phyloP scores from a whole-genome alignment of 2,329 filamentous ascomycete species.

The Akanthomyces uredinophilus region DNA sequence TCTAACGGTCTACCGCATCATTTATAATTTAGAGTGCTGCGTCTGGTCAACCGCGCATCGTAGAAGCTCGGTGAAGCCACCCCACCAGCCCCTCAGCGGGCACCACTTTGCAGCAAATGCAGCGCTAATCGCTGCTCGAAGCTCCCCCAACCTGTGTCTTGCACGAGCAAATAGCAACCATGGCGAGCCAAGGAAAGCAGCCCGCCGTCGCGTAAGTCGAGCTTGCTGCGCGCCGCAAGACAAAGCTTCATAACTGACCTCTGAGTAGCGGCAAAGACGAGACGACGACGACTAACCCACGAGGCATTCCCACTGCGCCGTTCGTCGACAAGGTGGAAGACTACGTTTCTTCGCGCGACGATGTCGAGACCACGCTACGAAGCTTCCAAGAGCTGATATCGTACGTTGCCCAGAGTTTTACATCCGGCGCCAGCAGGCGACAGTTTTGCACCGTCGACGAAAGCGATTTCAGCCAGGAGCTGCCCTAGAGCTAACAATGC shows the following conservation, averaged over 20 bases:
- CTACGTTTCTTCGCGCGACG: conserved; percentile 71
- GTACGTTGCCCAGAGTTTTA: conserved; percentile 43
- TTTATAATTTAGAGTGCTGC: background rate
- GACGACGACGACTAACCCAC: conserved; percentile 66
- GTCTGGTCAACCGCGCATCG: background rate
- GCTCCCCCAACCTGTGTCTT: conserved; percentile 20
- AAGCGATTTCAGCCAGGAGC: background rate
- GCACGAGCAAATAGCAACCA: conserved; percentile 24
- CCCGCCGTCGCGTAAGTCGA: conserved; percentile 29
- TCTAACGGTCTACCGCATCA: too few species aligned
- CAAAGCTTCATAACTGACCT: background rate
- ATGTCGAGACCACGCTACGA: conserved; percentile 75
- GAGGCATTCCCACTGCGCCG: conserved; percentile 77
- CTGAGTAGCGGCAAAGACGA: conserved; percentile 36
- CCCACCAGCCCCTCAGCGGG: conserved; percentile 27
- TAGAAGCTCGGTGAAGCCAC: conserved; percentile 16
- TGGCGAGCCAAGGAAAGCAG: conserved; percentile 39
- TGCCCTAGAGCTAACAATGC: conserved; percentile 14
- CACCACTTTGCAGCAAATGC: conserved; percentile 23
- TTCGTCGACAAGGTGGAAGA: conserved; percentile 88
- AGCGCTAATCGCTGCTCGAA: conserved; percentile 26
- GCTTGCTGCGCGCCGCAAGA: too few species aligned
- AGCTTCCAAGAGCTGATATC: conserved; percentile 93
- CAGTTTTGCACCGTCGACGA: background rate
- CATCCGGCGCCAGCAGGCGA: background rate